Base-by-base conservation (phyloP, 495 filamentous ascomycete species). In the Geoglossum glabrum region DNA sequence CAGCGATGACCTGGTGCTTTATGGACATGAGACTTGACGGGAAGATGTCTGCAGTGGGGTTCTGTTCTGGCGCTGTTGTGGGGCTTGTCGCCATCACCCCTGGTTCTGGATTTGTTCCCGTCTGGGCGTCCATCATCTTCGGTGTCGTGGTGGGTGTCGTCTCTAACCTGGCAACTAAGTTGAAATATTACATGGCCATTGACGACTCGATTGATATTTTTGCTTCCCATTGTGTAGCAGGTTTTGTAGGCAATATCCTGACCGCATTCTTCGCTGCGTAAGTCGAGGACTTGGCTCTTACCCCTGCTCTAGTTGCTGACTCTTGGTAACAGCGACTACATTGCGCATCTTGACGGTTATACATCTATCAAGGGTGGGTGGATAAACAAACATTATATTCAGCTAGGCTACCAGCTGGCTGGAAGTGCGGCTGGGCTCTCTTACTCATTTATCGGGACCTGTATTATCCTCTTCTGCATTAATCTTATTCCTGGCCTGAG, bases 341-440 rank as follows among this genome's bases (percentile, higher is more conserved):
- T 95, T 60, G 86, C 87, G 15, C 79, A 83, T 66, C 81, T 97
- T n/a, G 90, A 97, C 64, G 86, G 87, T 56, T 70, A 68, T 55
- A 78, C 77, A 38, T 64, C 64, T 38, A 93, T 95, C 62, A 60
- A 62, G 15, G 90, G 90, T 57, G 90, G 90, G 60, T 95, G 89
- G 87, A 68, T 97, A 61, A 92, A 95, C 73, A 79, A 83, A 40
- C 75, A 96, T 74, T 97, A 84, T 79, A 76, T 89, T 52, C 90
- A 97, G 67, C 76, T 95, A 0, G 86, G 76, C 31, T 87, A 88
- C 70, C 90, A 97, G 69, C 73, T 95, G 54, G 87, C 88, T 33
- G 90, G 94, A 69, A 93, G 86, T 0, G 75, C 86, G 54, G 74
- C 85, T 5, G 89, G 90, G 54, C 82, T 84, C 61, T 77, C 74